Evolutionary conservation across 73 alveolate species (phyloP), one percentile per base, ranked within the genome.

Genomic region (Paramecium sonneborni): DNA sequence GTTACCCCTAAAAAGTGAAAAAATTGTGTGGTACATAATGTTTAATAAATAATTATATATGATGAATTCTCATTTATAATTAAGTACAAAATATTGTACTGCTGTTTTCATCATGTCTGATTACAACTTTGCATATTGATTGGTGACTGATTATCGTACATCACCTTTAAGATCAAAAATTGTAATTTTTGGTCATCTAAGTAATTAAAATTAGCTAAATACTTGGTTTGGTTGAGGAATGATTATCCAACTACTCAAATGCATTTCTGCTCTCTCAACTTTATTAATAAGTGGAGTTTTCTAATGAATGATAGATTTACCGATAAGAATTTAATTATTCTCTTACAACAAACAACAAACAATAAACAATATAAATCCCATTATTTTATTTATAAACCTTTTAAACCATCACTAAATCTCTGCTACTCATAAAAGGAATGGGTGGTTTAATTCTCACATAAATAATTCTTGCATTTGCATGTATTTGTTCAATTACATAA

Each of bases 251-350:
- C 90, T 76, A 43, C 62, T 39, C 9, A 79, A 24, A 30, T 32
- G 55, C 90, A 79, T 79, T 21, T 79, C 90, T 79, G 90, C 76
- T 79, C 90, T 79, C 12, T 79, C 90, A 2, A 79, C 55, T 46
- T 79, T 79, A 26, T 46, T 55, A 79, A 79, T 46, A 1, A 30
- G 69, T 18, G 76, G 90, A 1, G 44, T 30, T 12, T 79, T 79
- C 48, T 79, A 79, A 79, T 79, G 90, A 7, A 79, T 38, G 2
- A 79, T 44, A 0, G 90, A 79, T 79, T 79, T 79, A 0, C 76
- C 90, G 39, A 79, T 2, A 52, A 18, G 8, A 4, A 18, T n/a
- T 21, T 24, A 79, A 23, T 8, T 41, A 20, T 28, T 5, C 1
- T 26, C 23, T 5, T 79, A 79, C 90, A 20, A 44, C 69, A 43